Evolutionary conservation across 306 rosid species (phyloP), one percentile per base, ranked within the genome.

Genomic region (Corylus americana): DNA sequence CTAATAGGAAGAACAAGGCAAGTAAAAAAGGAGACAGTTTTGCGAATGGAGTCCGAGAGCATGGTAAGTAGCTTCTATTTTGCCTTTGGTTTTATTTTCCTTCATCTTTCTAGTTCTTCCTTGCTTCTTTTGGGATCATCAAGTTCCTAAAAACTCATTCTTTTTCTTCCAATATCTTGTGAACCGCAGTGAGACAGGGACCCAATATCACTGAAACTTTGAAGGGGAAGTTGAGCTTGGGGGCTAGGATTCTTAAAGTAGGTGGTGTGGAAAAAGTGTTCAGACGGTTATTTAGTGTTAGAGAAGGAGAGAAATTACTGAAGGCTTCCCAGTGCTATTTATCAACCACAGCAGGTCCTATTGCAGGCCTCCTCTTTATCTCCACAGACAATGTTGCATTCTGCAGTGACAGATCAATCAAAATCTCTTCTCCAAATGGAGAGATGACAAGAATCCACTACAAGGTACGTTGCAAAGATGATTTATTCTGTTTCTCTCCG

Each of bases 311-410:
- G 82, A 93, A 85, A 77, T 70, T 93, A 5, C 14, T 85, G 82
- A 90, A 89, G 77, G 94, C 89, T 76, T 86, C 82, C 27, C 94
- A 89, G 7, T 93, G 98, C 80, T 85, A 81, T 83, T 78, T 93
- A 70, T 93, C 93, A 79, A 93, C 98, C 54, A 89, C 97, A 63
- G 83, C 90, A 0, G 98, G 98, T 66, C 98, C 97, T 27, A 85
- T 91, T n/a, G 93, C 94, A 18, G 98, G 97, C 16, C 93, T 90
- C 42, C 93, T 93, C 83, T 93, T 93, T 87, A 85, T 93, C 61
- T 93, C 98, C 81, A 84, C 94, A 5, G 74, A 88, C 42, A 91
- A 87, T 78, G 37, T 93, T 75, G 93, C 98, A 7, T 93, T 93
- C 64, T 93, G 93, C 84, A 93, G 98, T 79, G 90, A 91, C 20